Conservation (phyloP, 1,139 yeast species). For the Suhomyces guaymorum region DNA sequence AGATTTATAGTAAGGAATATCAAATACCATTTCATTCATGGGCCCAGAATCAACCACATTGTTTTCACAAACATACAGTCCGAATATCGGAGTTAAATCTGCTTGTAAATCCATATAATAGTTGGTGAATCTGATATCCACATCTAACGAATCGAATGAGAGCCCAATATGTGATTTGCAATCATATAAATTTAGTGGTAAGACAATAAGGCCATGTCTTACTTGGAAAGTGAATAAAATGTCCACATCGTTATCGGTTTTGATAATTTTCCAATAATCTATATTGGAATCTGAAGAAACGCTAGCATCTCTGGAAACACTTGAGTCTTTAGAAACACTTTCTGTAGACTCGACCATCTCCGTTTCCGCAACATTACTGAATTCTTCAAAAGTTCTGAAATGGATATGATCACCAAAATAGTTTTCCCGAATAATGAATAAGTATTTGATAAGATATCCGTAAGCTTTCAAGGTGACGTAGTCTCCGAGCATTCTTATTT, state of each 20-base stretch:
- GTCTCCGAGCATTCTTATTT: constrained; percentile 64
- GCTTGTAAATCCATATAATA: constrained; percentile 86
- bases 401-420: constrained; percentile 87
- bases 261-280: constrained; percentile 43
- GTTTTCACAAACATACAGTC: constrained; percentile 28
- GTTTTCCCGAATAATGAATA: constrained; percentile 79
- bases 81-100: constrained; percentile 51
- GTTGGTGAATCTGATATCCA: constrained; percentile 83
- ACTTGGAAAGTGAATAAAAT: constrained; percentile 71
- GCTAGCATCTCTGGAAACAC: neutral
- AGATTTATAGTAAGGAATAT: constrained; percentile 28
- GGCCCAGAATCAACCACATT: constrained; percentile 12
- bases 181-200: constrained; percentile 76
- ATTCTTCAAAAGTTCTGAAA: constrained; percentile 85
- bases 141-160: constrained; percentile 63
- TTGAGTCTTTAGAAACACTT: constrained; percentile 1
- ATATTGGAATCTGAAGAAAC: constrained; percentile 17
- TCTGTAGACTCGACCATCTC: constrained; percentile 4
- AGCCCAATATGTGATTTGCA: constrained; percentile 63
- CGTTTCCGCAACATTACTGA: constrained; percentile 31
- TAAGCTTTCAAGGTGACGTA: constrained; percentile 69
- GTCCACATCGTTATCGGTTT: constrained; percentile 74
- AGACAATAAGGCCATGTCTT: constrained; percentile 63
- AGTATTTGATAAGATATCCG: constrained; percentile 75
- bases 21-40: constrained; percentile 23